Base-by-base conservation (phyloP, 1,284 basidiomycete species). In the Pyrrhoderma noxium region DNA sequence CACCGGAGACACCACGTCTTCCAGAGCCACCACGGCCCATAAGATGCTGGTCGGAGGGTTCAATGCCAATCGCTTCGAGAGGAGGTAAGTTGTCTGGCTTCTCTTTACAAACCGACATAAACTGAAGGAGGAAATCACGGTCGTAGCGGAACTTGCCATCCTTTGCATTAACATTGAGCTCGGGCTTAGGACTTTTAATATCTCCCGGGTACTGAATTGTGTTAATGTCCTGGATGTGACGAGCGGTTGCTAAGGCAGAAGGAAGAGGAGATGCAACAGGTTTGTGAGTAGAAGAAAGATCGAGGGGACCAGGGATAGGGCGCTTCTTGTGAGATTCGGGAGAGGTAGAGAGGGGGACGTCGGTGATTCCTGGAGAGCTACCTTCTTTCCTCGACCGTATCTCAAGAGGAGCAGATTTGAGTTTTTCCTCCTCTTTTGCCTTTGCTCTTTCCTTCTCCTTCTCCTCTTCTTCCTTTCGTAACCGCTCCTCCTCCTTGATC, bases 121-220 rank as follows among this genome's bases (percentile, higher is more conserved):
- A 99, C 65, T 99, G 96, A 57, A 99, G 70, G 27, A 99, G 76
- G 81, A 99, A 99, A 41, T 95, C 92, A 45, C 95, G 92, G 68
- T 98, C 93, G 68, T 99, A 99, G 87, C 84, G 85, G 77, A 93
- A 97, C 69, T 93, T 95, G 61, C 94, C 93, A 55, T 82, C 77
- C 62, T 87, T 85, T 14, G 86, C 86, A 55, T 86, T 80, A 54
- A 79, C 74, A 68, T 97, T 98, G 60, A 98, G 83, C 61, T 92
- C 89, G 7, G 85, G 70, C 59, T 79, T 80, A 2, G 94, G 95
- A 56, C 93, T 91, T 65, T 77, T 77, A 65, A 94, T 79, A 42
- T 87, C 82, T 53, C 82, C 81, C 3, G 94, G 94, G 64, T 99
- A 99, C 19, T 77, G 69, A 44, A 98, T 77, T 51, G 78, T 72